phyloP scores from a whole-genome alignment of 495 filamentous ascomycete genomes.

The Aspergillus cristatus region DNA sequence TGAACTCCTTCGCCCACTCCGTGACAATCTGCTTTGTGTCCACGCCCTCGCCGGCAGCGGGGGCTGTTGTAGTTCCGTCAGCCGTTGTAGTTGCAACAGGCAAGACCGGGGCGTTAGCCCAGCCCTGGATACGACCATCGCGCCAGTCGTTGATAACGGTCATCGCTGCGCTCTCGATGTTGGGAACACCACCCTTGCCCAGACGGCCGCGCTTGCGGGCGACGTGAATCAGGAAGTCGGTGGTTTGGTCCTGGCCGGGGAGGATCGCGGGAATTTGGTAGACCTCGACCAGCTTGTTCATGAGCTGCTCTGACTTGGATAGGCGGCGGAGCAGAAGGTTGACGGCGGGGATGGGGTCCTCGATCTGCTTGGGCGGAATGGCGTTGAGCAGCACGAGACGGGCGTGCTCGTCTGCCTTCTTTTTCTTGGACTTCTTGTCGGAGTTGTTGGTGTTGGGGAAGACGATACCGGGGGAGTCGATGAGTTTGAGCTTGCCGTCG shows the following conservation, averaged over 20 bases:
- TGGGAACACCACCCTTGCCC: conserved; percentile 84
- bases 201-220: conserved; percentile 85
- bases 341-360: conserved; percentile 82
- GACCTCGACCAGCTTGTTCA: conserved; percentile 65
- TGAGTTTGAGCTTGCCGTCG: conserved; percentile 86
- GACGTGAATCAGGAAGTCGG: conserved; percentile 91
- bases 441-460: conserved; percentile 57
- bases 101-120: conserved; percentile 66
- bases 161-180: conserved; percentile 78
- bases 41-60: conserved; percentile 21
- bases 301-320: conserved; percentile 57
- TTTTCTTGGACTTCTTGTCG: conserved; percentile 40
- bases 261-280: conserved; percentile 79
- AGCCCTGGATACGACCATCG: conserved; percentile 90
- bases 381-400: conserved; percentile 83
- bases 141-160: conserved; percentile 92
- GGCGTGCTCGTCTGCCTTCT: conserved; percentile 61
- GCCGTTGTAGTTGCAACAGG: conserved; percentile 31
- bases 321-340: conserved; percentile 70
- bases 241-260: conserved; percentile 60
- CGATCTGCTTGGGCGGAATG: conserved; percentile 85
- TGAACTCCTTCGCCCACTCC: conserved; percentile 93
- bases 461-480: conserved; percentile 94
- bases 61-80: conserved; percentile 19
- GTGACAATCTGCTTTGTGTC: conserved; percentile 83